Evolutionary conservation across 169 alveolate species (phyloP).

Genomic region (Plasmodium chabaudi): DNA sequence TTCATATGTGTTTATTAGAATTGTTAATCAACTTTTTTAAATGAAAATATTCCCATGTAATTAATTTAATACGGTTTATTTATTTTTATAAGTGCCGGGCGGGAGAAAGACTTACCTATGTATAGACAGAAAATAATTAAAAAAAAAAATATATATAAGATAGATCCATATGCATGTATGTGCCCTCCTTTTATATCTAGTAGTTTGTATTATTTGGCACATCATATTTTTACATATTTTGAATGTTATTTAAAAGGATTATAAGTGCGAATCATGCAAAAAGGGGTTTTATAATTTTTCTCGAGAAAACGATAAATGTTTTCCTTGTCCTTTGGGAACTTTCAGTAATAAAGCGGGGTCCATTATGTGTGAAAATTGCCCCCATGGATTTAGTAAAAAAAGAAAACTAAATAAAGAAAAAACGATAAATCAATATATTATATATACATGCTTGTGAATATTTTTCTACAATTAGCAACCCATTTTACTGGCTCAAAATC

Average conservation of each 20-base stretch:
- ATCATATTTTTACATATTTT: too few relatives aligned
- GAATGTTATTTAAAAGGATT: conserved; percentile 6
- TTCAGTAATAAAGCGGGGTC: conserved; percentile 40
- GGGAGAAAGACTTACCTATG: conserved; percentile 61
- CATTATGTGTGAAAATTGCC: conserved; percentile 44
- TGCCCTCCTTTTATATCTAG: background rate
- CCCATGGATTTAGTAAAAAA: conserved; percentile 71
- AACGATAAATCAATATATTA: background rate
- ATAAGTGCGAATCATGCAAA: conserved; percentile 63
- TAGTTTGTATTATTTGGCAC: background rate
- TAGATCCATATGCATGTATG: background rate
- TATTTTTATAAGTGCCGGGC: conserved; percentile 52
- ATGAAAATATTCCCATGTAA: background rate
- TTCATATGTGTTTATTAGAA: background rate
- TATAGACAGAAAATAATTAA: conserved; percentile 21
- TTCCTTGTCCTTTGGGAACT: conserved; percentile 70
- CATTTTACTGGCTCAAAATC: conserved; percentile 37
- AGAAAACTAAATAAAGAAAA: background rate
- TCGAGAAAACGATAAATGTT: conserved; percentile 48
- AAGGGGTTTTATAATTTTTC: conserved; percentile 65
- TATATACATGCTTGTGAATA: background rate
- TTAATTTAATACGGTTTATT: conserved; percentile 10
- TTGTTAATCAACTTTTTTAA: too few relatives aligned
- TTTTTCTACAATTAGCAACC: conserved; percentile 33
- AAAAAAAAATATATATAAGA: conserved; percentile 8